phyloP scores from a whole-genome alignment of 129 eudicot species.

The Scalesia atractyloides region DNA sequence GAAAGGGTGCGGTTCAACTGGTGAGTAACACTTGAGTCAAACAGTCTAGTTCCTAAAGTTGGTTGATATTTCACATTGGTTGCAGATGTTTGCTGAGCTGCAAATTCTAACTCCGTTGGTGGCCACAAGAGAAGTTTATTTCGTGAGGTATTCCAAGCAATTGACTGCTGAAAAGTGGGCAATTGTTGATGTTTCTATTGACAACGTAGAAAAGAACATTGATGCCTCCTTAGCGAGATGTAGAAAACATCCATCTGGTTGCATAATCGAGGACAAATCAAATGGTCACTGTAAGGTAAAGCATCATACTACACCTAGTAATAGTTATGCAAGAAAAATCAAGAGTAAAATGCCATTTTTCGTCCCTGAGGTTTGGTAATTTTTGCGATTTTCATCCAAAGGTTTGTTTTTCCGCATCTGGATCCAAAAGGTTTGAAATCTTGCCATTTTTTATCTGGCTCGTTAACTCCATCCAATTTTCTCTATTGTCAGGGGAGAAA shows the following conservation, averaged over 20 bases:
- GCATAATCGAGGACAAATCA: conserved; percentile 81
- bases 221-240: conserved; percentile 72
- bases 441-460: too few relatives aligned
- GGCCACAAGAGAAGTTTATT: conserved; percentile 82
- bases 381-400: too few relatives aligned
- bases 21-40: conserved; percentile 43
- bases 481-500: too few relatives aligned
- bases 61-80: conserved; percentile 11
- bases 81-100: conserved; percentile 91
- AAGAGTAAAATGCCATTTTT: too few relatives aligned
- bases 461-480: too few relatives aligned
- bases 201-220: conserved; percentile 62
- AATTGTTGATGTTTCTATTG: conserved; percentile 82
- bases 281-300: conserved; percentile 93
- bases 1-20: conserved; percentile 74
- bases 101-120: conserved; percentile 96
- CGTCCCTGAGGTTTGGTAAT: too few relatives aligned
- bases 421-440: too few relatives aligned
- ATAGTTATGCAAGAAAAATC: not conserved
- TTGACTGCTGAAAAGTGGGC: conserved; percentile 79
- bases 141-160: conserved; percentile 78
- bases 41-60: conserved; percentile 10
- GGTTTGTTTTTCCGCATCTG: too few relatives aligned
- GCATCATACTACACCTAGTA: not conserved
- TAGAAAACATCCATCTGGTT: conserved; percentile 91